Evolutionary conservation across 352 stramenopile species (phyloP), one percentile per base, ranked within the genome.

Genomic region (Globisporangium parvum): DNA sequence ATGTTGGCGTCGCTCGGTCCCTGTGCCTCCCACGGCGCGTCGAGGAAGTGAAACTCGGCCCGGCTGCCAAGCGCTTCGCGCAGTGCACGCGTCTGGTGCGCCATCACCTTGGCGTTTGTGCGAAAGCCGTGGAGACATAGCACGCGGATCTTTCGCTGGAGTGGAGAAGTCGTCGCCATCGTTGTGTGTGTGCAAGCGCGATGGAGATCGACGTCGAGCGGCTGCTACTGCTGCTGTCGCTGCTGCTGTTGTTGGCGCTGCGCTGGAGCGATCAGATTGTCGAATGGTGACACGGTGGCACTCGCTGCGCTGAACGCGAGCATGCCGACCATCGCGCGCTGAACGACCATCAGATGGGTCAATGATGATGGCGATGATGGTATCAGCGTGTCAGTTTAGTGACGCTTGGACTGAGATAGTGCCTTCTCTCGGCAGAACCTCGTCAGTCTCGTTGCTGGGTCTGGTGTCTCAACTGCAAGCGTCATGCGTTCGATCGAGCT

Each of bases 81-180:
- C 20, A 93, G 53, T 0, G 75, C 75, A 15, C 70, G 73, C 6
- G 66, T 79, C 63, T 93, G 83, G 56, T 70, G 73, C 56, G 80
- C 55, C 80, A 93, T 91, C 44, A 93, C 75, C 55, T 81, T 73
- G 39, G 48, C 41, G 48, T 93, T 93, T 5, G 78, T 89, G 40
- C 80, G 82, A 57, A 80, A 80, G 45, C 82, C 82, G 47, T 91
- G 83, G 6, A 91, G 69, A 54, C 79, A 91, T 39, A 91, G 67
- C 49, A 89, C 73, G 51, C 81, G 79, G 15, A 91, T 59, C 59
- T 71, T 63, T 52, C 62, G 66, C 26, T 50, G 20, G 33, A 24
- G 14, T 2, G 24, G 39, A 18, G 35, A 26, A 41, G 28, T 41
- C 49, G 58, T 57, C 37, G 42, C 39, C 57, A 63, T 63, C 14